Percentiles rank a stretch among this genome's conserved stretches.
Conservation (phyloP, 2,329 filamentous ascomycete species). For the Aspergillus puulaauensis region DNA sequence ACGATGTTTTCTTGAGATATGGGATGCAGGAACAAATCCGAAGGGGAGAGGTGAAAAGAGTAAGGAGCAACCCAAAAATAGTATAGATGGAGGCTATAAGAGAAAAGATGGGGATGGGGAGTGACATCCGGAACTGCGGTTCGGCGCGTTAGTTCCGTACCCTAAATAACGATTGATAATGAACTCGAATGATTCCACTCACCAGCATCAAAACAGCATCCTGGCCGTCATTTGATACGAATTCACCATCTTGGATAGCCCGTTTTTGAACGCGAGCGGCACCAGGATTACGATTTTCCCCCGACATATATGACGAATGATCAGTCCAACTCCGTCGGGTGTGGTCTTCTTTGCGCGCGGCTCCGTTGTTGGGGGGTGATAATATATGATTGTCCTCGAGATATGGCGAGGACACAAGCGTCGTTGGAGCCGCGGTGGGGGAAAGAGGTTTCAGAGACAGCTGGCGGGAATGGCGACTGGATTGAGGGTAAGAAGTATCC, state of each 20-base stretch:
- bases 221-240: constrained; percentile 28
- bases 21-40: constrained; percentile 50
- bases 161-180: neutral
- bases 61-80: constrained; percentile 50
- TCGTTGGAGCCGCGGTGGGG: constrained; percentile 19
- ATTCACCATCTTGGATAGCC: constrained; percentile 26
- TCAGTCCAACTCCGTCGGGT: constrained; percentile 32
- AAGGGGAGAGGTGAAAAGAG: constrained; percentile 53
- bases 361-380: constrained; percentile 28
- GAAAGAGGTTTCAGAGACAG: constrained; percentile 19
- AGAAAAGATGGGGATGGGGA: constrained; percentile 56
- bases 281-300: constrained; percentile 25
- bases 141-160: constrained; percentile 13
- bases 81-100: constrained; percentile 56
- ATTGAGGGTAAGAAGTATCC: constrained; percentile 21
- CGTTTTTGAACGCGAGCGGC: constrained; percentile 28
- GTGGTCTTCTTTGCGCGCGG: constrained; percentile 30
- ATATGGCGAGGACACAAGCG: constrained; percentile 23
- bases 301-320: constrained; percentile 36
- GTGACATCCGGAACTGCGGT: constrained; percentile 52
- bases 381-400: constrained; percentile 23
- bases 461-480: constrained; percentile 12
- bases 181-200: constrained; percentile 10
- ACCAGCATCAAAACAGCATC: constrained; percentile 49
- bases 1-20: constrained; percentile 45